Base-by-base conservation (phyloP, 2,329 filamentous ascomycete species). In the Calonectria honghensis region DNA sequence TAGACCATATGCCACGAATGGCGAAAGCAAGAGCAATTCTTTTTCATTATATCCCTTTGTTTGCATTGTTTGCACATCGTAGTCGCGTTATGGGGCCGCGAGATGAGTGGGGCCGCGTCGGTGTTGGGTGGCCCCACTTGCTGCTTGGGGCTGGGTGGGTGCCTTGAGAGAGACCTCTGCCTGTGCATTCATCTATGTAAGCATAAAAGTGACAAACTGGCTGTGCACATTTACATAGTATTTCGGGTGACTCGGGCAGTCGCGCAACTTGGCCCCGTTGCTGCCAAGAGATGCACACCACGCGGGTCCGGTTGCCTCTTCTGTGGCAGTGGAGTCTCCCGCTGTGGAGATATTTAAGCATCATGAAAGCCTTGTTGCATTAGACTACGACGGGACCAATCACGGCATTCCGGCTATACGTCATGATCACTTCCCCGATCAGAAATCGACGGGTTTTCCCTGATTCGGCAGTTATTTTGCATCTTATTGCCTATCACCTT, bases 1-100 rank as follows among this genome's bases (percentile, higher is more conserved):
- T 68, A 68, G 51, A 68, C 66, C 66, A 68, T 67, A 51, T 67
- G 64, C 45, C 64, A 41, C 45, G 31, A 67, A 67, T 41, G 64
- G 45, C 64, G 64, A 67, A 67, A 67, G 31, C 31, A 39, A 14
- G 57, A 18, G 1, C 18, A 14, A 9, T 51, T 10, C 3, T 52
- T 67, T 67, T 35, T 14, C 35, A 16, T 31, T 67, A 67, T 67
- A 67, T 52, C 31, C 64, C 64, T 32, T 67, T 52, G 31, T 31
- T 67, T 37, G 57, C 57, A 41, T 67, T 52, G 31, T 31, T 67
- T 37, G 57, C 57, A 41, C 24, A 57, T 32, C 18, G 29, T 18
- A 20, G 18, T 57, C 52, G 35, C 27, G 31, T 32, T 31, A 24
- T 57, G 52, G 52, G 27, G 52, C 29, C 29, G 52, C n/a, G 27